A percentile compares a stretch with the other conserved stretches of the same genome.
Conservation (phyloP, 2,329 filamentous ascomycete genomes). For the Alternaria gaisen region DNA sequence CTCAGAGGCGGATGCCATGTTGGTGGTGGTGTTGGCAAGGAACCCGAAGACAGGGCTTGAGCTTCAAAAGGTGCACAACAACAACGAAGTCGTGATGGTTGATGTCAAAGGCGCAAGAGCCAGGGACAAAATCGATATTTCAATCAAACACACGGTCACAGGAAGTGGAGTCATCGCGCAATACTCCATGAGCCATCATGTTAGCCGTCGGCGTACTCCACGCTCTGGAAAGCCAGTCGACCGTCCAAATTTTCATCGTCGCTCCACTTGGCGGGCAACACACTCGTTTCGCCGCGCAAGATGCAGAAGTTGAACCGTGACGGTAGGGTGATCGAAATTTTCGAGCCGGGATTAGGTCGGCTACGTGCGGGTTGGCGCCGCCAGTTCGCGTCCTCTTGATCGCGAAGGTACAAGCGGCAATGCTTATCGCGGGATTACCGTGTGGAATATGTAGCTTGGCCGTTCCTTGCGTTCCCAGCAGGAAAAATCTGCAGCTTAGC, state of each 20-base stretch:
- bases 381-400: constrained; percentile 19
- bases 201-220: constrained; percentile 38
- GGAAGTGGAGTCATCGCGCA: constrained; percentile 31
- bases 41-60: constrained; percentile 22
- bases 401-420: constrained; percentile 18
- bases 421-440: constrained; percentile 11
- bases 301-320: constrained; percentile 30
- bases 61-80: constrained; percentile 14
- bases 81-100: constrained; percentile 25
- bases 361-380: constrained; percentile 32
- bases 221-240: constrained; percentile 35
- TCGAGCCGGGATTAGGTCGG: constrained; percentile 32
- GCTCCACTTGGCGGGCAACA: constrained; percentile 40
- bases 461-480: constrained; percentile 18
- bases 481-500: constrained; percentile 41
- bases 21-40: constrained; percentile 16
- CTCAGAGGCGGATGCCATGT: constrained; percentile 37
- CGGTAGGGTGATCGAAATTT: constrained; percentile 36
- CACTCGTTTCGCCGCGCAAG: constrained; percentile 25
- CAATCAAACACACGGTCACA: constrained; percentile 22
- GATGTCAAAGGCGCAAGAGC: constrained; percentile 23
- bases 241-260: constrained; percentile 44
- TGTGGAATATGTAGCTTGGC: constrained; percentile 17
- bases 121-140: constrained; percentile 33
- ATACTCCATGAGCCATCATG: constrained; percentile 23